A percentile compares a stretch with the other conserved stretches of the same genome.
Conservation (phyloP, 768 basidiomycete genomes). For the Cubamyces sp. region DNA sequence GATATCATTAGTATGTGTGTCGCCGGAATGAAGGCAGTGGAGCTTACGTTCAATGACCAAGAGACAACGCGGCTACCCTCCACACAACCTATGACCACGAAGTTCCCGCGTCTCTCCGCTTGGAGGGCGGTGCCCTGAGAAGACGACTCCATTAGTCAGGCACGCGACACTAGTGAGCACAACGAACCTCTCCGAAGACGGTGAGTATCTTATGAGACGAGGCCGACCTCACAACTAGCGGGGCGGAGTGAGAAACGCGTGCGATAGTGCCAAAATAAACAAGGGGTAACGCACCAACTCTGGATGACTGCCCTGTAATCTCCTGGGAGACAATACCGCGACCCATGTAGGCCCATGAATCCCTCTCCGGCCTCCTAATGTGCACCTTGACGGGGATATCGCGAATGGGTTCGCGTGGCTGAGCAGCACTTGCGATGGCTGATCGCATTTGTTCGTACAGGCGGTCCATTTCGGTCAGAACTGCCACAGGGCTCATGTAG, state of each 20-base stretch:
- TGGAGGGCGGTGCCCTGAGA: constrained; percentile 57
- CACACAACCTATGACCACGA: constrained; percentile 81
- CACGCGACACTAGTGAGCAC: constrained; percentile 15
- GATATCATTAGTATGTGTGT: constrained; percentile 7
- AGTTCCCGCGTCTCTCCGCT: constrained; percentile 87
- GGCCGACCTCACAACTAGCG: constrained; percentile 64
- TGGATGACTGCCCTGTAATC: constrained; percentile 72
- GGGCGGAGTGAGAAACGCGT: constrained; percentile 18
- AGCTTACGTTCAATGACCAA: constrained; percentile 80
- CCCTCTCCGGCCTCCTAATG: constrained; percentile 75
- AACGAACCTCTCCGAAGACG: constrained; percentile 69
- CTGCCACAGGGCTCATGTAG: constrained; percentile 24
- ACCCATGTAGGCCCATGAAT: constrained; percentile 82
- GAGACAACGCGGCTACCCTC: constrained; percentile 76
- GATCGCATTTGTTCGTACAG: constrained; percentile 30
- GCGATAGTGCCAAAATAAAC: neutral
- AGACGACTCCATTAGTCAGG: constrained; percentile 10
- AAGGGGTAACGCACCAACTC: constrained; percentile 63
- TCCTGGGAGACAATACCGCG: constrained; percentile 79
- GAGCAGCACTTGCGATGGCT: constrained; percentile 21
- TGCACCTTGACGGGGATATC: constrained; percentile 87
- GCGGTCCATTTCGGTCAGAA: constrained; percentile 30
- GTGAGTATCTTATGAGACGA: constrained; percentile 70
- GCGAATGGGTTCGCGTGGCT: constrained; percentile 38
- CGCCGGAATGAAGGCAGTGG: neutral